Conservation (phyloP, 2,329 filamentous ascomycete species). For the Penicillium digitatum region DNA sequence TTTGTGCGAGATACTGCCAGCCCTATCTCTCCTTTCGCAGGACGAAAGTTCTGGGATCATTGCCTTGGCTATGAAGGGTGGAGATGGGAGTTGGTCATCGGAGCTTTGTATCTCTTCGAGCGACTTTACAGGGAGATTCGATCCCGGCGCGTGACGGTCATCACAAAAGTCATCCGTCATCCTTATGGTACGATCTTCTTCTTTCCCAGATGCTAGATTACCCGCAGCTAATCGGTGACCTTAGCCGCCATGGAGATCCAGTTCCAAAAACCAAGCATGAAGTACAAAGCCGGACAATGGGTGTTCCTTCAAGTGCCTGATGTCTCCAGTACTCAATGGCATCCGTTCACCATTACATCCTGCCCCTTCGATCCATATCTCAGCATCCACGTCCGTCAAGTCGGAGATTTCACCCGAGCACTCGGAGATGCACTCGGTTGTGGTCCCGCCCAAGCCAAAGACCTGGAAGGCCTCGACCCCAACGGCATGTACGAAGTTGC, state of each 20-base stretch:
- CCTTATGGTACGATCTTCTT: slow-evolving; percentile 68
- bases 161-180: slow-evolving; percentile 90
- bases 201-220: too few species aligned
- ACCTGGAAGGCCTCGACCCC: slow-evolving; percentile 86
- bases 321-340: slow-evolving; percentile 88
- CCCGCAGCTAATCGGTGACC: slow-evolving; percentile 26
- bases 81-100: slow-evolving; percentile 91
- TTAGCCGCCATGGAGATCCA: slow-evolving; percentile 93
- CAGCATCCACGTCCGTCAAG: slow-evolving; percentile 90
- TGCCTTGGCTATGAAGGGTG: slow-evolving; percentile 95
- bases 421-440: slow-evolving; percentile 95
- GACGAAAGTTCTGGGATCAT: slow-evolving; percentile 77
- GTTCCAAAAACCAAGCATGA: slow-evolving; percentile 93
- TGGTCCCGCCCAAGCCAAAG: slow-evolving; percentile 77
- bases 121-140: slow-evolving; percentile 88
- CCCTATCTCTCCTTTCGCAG: slow-evolving; percentile 78
- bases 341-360: slow-evolving; percentile 98
- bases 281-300: slow-evolving; percentile 98
- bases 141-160: slow-evolving; percentile 75
- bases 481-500: slow-evolving; percentile 98
- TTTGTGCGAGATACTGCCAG: slow-evolving; percentile 81
- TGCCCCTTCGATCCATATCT: slow-evolving; percentile 95
- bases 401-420: slow-evolving; percentile 91
- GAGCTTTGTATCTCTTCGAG: slow-evolving; percentile 79
- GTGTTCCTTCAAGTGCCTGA: slow-evolving; percentile 91